These are phyloP conservation scores for Curvularia hawaiiensis DNA, from an alignment of 2,329 filamentous ascomycete genomes.

Conservation along the genomic window DNA sequence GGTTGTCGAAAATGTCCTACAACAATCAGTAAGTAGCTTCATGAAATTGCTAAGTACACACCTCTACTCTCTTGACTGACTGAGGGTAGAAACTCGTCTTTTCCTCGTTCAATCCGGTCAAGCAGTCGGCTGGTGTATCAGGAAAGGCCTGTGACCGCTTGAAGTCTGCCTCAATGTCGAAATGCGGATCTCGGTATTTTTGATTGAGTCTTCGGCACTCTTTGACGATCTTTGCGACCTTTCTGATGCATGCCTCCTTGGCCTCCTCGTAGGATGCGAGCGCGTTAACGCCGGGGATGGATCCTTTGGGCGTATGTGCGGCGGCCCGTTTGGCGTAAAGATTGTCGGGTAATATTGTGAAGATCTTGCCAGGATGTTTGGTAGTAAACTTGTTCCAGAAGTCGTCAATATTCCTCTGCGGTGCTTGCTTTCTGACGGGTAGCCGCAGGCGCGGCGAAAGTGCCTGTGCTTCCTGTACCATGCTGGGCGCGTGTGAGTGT, in stretches of 20 bases:
- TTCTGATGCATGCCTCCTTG: conserved; percentile 67
- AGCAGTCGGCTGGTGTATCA: conserved; percentile 52
- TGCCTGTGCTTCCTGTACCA: conserved; percentile 35
- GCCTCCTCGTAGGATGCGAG: conserved; percentile 76
- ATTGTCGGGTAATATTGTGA: conserved; percentile 72
- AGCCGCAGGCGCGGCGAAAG: conserved; percentile 27
- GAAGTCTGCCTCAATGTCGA: conserved; percentile 80
- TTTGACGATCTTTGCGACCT: conserved; percentile 62
- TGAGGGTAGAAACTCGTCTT: conserved; percentile 61
- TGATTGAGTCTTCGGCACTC: conserved; percentile 79
- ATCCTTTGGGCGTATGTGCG: conserved; percentile 58
- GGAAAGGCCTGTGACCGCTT: conserved; percentile 53
- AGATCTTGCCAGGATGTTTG: conserved; percentile 73
- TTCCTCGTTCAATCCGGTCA: conserved; percentile 54
- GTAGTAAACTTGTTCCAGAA: conserved; percentile 75
- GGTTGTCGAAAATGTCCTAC: conserved; percentile 79
- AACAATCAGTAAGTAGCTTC: conserved; percentile 17
- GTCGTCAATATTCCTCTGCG: conserved; percentile 71
- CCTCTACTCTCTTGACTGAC: conserved; percentile 72
- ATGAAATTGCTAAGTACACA: conserved; percentile 28
- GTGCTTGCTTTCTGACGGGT: conserved; percentile 57
- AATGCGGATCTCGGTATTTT: conserved; percentile 85
- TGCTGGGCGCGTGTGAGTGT: conserved; percentile 45
- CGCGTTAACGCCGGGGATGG: conserved; percentile 65
- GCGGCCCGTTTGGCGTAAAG: conserved; percentile 66